Evolutionary conservation across 1,284 basidiomycete species (phyloP), one percentile per base, ranked within the genome.

Genomic region (Trametes sp.): DNA sequence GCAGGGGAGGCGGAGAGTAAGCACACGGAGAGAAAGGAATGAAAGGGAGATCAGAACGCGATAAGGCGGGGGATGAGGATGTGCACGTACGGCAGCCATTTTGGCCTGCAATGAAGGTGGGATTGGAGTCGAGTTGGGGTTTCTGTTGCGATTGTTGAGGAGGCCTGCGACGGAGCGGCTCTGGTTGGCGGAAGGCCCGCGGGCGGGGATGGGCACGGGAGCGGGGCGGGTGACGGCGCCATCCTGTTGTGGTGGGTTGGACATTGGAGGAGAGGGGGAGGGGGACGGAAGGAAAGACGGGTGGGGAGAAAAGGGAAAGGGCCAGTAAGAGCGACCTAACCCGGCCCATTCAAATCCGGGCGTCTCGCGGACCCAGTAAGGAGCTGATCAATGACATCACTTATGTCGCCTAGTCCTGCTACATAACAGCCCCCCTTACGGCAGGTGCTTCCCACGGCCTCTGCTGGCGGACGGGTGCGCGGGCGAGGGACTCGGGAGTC

Each of bases 41-140:
- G 35, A 50, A 62, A 35, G 41, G 33, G 54, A 56, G 57, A 67
- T 67, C 48, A 57, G 60, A 48, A 33, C 41, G 62, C 24, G 62
- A 63, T 55, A 59, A 66, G 50, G 26, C 29, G n/a, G 6, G 21
- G 16, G 38, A 61, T 23, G 36, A 44, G 4, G 33, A 62, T 10
- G 49, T 23, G 26, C 46, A 82, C 88, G 72, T 69, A 93, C 91
- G 23, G 90, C 93, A 57, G 93, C 93, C 87, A 98, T 93, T 81
- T 96, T 98, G 63, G 94, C 94, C 74, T 96, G 95, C 57, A 98
- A 83, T 56, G 89, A 87, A 0, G 96, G 94, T 0, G 96, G 96
- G 65, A 97, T 92, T 54, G 90, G 88, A 0, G 89, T 88, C 21
- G 86, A 77, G 50, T 79, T 80, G 16, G 49, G 68, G 54, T 63